These are phyloP conservation scores for Lumnitzera racemosa DNA, from an alignment of 345 rosid species.

Conservation along the genomic window DNA sequence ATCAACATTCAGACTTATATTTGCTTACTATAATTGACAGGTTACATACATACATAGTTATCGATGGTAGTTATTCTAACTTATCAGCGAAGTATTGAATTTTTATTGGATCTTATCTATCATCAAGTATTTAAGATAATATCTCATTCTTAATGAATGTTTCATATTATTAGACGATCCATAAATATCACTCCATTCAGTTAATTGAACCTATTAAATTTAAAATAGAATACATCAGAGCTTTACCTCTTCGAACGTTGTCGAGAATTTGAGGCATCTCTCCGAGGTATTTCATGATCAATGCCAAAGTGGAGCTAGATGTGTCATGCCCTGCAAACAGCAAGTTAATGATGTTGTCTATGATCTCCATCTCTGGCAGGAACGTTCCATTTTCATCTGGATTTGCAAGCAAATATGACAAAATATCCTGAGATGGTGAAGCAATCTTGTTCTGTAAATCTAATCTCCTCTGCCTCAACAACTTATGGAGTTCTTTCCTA, in stretches of 20 bases:
- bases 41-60: no score
- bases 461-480: constrained; percentile 11
- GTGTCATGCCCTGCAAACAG: constrained; percentile 29
- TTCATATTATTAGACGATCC: no score
- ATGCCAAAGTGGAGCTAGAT: constrained; percentile 10
- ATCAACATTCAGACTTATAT: no score
- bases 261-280: constrained; percentile 19
- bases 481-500: constrained; percentile 12
- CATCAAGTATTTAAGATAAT: no score
- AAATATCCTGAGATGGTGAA: constrained; percentile 10
- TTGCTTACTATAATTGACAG: no score
- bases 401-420: constrained; percentile 20
- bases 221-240: no score
- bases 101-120: no score
- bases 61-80: no score
- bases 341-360: constrained; percentile 18
- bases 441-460: constrained; percentile 16
- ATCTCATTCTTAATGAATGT: no score
- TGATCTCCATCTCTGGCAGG: constrained; percentile 23
- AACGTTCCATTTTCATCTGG: constrained; percentile 17
- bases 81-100: no score
- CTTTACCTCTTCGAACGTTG: constrained; percentile 16
- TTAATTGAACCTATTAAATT: no score
- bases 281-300: constrained; percentile 20
- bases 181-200: no score